These are phyloP conservation scores for Brettanomyces nanus DNA, from an alignment of 805 yeast genomes.

Conservation along the genomic window DNA sequence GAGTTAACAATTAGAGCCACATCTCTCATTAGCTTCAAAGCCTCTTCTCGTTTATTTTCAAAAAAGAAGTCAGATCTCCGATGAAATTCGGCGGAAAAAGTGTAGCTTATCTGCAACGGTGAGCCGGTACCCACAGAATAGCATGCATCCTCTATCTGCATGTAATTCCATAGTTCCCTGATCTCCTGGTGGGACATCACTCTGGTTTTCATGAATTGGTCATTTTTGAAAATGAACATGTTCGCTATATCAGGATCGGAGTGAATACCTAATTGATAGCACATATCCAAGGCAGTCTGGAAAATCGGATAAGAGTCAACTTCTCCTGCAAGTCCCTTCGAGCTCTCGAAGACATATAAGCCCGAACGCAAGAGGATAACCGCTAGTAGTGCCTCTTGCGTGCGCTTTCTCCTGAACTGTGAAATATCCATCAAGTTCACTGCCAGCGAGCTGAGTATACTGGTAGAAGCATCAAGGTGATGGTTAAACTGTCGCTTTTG, in stretches of 20 bases:
- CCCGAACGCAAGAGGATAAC: slow-evolving; percentile 4
- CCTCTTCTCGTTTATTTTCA: too few relatives aligned
- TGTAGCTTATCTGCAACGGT: slow-evolving; percentile 10
- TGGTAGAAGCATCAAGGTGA: background rate
- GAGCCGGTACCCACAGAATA: slow-evolving; percentile 6
- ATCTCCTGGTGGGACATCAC: background rate
- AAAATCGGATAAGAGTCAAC: slow-evolving; percentile 7
- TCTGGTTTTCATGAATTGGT: background rate
- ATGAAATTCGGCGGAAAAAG: slow-evolving; percentile 6
- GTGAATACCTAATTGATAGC: slow-evolving; percentile 7
- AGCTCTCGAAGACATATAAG: slow-evolving; percentile 2
- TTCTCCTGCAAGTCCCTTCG: slow-evolving; percentile 1
- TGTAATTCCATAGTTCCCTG: slow-evolving; percentile 13
- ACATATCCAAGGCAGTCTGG: slow-evolving; percentile 5
- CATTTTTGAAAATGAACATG: background rate
- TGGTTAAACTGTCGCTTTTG: background rate
- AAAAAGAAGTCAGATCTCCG: background rate
- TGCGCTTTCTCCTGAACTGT: slow-evolving; percentile 6
- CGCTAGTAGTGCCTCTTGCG: slow-evolving; percentile 6
- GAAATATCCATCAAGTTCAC: slow-evolving; percentile 7
- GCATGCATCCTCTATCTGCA: slow-evolving; percentile 8
- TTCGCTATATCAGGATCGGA: slow-evolving; percentile 1
- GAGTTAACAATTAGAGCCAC: background rate
- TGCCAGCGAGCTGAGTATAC: background rate
- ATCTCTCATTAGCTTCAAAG: background rate